Conservation (phyloP, 2,329 filamentous ascomycete species). For the Fragosphaeria purpurea region DNA sequence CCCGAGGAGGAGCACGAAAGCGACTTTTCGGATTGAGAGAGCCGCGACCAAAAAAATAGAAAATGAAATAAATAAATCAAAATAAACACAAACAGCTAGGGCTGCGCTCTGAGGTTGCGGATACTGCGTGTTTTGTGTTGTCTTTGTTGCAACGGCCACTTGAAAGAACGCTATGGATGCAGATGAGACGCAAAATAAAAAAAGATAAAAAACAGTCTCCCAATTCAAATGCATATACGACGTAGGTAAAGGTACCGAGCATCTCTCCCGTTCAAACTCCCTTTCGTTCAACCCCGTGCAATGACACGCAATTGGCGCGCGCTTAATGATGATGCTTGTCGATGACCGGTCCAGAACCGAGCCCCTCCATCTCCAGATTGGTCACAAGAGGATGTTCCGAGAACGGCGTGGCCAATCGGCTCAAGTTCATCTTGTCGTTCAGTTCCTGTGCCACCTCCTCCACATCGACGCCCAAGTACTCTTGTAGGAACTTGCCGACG, state of each 20-base stretch:
- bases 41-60: neutral
- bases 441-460: constrained; percentile 69
- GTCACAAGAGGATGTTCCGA: neutral
- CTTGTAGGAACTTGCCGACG: constrained; percentile 68
- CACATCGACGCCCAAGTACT: constrained; percentile 73
- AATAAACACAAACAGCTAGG: too few relatives aligned
- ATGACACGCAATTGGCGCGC: too few relatives aligned
- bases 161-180: too few relatives aligned
- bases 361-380: constrained; percentile 6
- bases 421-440: constrained; percentile 32
- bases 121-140: too few relatives aligned
- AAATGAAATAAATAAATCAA: neutral
- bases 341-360: neutral
- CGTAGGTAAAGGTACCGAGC: too few relatives aligned
- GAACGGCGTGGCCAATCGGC: neutral
- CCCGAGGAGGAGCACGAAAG: constrained; percentile 26
- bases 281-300: too few relatives aligned
- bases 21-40: constrained; percentile 22
- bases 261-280: too few relatives aligned
- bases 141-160: too few relatives aligned
- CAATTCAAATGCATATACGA: too few relatives aligned
- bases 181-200: too few relatives aligned
- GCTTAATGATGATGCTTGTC: neutral
- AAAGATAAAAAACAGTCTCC: too few relatives aligned
- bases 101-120: too few relatives aligned